Evolutionary conservation across 768 basidiomycete genomes (phyloP), one percentile per base, ranked within the genome.

Genomic region (Vararia minispora): DNA sequence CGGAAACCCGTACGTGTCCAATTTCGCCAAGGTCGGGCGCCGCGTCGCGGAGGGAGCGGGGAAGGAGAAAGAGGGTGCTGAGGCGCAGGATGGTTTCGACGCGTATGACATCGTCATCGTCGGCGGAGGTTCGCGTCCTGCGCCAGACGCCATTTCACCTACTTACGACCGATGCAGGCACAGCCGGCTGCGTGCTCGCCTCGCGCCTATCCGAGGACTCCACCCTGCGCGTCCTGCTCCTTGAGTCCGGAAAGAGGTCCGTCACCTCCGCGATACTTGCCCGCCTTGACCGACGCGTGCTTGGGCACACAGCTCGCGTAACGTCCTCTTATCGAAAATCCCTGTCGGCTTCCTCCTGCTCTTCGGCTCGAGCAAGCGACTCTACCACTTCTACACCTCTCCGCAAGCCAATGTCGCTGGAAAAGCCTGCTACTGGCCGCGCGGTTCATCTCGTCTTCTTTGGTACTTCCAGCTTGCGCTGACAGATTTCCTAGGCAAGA

Each of bases 201-300:
- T 60, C 74, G 3, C 64, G 77, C 12, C 53, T 80, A 7, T 68
- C 64, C 5, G 77, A 80, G 53, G 63, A 76, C 41, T 69, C 72
- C 0, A 57, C 56, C 1, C 49, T 76, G 12, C 62, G 65, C 4
- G 73, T 80, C 14, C 59, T 79, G 13, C 51, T 80, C 1, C 53
- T 80, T 2, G 77, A 80, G 49, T 68, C 75, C 17, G 77, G 77
- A 2, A 58, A 58, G 39, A 83, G 79, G 80, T 77, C 30, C 17
- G 55, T 43, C 6, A 17, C 11, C n/a, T 25, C 10, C 18, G 13
- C 4, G 13, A 4, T 23, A 1, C 18, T 25, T 17, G n/a, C 27
- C 10, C 4, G 12, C 17, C 28, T 24, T 18, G 10, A 8, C 21
- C 16, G 8, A 29, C 21, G 28, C 3, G 12, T 17, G 39, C 22